phyloP scores from a whole-genome alignment of 768 basidiomycete genomes.

The Termitomyces sp. region DNA sequence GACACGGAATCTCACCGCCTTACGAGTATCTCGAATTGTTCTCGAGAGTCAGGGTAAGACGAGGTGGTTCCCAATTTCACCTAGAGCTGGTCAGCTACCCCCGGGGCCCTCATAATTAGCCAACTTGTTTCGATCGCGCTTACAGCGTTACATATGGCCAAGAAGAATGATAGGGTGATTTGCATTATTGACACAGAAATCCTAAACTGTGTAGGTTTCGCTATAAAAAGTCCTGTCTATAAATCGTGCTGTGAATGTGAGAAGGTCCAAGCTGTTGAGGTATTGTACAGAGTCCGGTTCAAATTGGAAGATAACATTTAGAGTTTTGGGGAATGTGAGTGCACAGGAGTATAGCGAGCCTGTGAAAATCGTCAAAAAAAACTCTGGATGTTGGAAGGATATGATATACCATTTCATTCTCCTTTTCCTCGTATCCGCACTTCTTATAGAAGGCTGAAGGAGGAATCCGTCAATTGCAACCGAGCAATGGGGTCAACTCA shows the following conservation, averaged over 20 bases:
- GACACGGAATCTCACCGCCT: no score
- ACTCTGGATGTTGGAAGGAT: neutral
- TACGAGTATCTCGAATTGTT: no score
- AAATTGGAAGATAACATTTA: slow-evolving; percentile 16
- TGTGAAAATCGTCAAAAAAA: slow-evolving; percentile 17
- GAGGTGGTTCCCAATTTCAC: no score
- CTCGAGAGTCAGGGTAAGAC: no score
- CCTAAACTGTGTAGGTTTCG: no score
- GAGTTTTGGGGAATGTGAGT: slow-evolving; percentile 34
- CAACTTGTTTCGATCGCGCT: no score
- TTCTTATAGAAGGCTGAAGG: slow-evolving; percentile 94
- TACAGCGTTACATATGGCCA: neutral
- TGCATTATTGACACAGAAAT: neutral
- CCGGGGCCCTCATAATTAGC: no score
- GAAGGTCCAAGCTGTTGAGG: neutral
- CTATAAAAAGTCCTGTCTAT: neutral
- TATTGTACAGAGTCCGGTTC: neutral
- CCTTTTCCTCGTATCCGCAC: slow-evolving; percentile 89
- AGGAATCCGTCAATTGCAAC: neutral
- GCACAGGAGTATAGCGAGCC: slow-evolving; percentile 59
- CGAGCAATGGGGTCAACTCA: slow-evolving; percentile 4
- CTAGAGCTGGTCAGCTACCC: no score
- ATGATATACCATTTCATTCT: slow-evolving; percentile 82
- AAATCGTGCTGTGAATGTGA: neutral
- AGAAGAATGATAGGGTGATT: neutral